phyloP scores from a whole-genome alignment of 1,284 basidiomycete genomes.

The Meira nashicola region DNA sequence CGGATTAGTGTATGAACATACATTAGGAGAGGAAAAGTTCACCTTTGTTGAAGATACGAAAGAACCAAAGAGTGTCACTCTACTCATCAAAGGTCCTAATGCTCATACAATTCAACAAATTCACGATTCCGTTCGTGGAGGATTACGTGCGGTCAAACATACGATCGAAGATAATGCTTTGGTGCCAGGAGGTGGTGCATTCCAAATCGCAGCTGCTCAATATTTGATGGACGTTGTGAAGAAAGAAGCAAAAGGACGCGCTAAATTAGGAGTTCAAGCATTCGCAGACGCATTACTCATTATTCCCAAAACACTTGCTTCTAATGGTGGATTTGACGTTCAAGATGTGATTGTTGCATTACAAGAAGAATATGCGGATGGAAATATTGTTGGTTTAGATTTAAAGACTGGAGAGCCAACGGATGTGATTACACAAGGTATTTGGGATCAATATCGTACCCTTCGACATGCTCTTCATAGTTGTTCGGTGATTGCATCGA shows the following conservation, averaged over 20 bases:
- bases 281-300: conserved; percentile 91
- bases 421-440: conserved; percentile 87
- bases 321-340: conserved; percentile 95
- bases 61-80: conserved; percentile 90
- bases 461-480: conserved; percentile 98
- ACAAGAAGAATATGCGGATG: conserved; percentile 81
- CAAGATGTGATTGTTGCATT: conserved; percentile 88
- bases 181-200: conserved; percentile 92
- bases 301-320: conserved; percentile 92
- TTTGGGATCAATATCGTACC: conserved; percentile 99
- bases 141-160: conserved; percentile 93
- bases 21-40: conserved; percentile 96
- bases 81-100: conserved; percentile 85
- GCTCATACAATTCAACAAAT: conserved; percentile 93
- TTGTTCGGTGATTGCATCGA: conserved; percentile 94
- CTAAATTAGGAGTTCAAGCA: conserved; percentile 94
- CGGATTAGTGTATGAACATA: conserved; percentile 97
- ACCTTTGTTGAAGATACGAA: conserved; percentile 97
- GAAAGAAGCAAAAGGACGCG: conserved; percentile 84
- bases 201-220: conserved; percentile 87
- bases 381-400: conserved; percentile 84
- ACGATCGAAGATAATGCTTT: conserved; percentile 84
- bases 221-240: conserved; percentile 72
- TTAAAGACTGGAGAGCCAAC: conserved; percentile 90
- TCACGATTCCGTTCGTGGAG: conserved; percentile 93